Base-by-base conservation (phyloP, 208 protist species). In the Leishmania tropica region DNA sequence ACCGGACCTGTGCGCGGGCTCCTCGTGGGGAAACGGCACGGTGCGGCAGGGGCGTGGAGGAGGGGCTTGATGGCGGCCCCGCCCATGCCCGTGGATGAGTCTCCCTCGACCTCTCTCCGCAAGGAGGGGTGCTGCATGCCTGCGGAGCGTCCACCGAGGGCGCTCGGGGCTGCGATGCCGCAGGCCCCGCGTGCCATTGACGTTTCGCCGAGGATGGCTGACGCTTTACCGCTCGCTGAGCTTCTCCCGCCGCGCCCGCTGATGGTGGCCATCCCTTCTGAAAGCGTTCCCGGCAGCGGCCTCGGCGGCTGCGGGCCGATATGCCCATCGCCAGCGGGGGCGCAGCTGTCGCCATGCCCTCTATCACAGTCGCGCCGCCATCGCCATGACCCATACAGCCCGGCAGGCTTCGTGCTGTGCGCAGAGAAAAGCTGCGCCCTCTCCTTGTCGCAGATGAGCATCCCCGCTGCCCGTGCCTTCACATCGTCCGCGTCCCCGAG, bases 371-470 rank as follows among this genome's bases (percentile, higher is more conserved):
- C 51, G 51, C 64, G 74, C 31, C 78, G 78, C 51, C 81, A 78
- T 47, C 82, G 82, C 24, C 82, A 85, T 58, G 82, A 85, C 78
- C 82, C 82, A 13, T 85, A 85, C 65, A 79, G 78, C 78, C 73
- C 62, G 17, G 60, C 40, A 15, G 82, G 82, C 42, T 85, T 85
- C 35, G 78, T 79, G 48, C 64, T 82, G 47, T 85, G 82, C 28
- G 53, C 42, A 24, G 78, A 79, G 73, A 79, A 70, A 65, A 82
- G 82, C 65, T 80, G 60, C 51, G 62, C 75, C 21, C 81, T 64
- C n/a, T 80, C 76, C 42, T 72, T 81, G 68, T 68, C 81, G n/a
- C 76, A 71, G 62, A 64, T 37, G 51, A 45, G 19, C 60, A 11
- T 3, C 24, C 2, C 60, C 13, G 1, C 47, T 13, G 31, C 77